phyloP scores from a whole-genome alignment of 2,329 filamentous ascomycete species.

The Fusarium sp. region DNA sequence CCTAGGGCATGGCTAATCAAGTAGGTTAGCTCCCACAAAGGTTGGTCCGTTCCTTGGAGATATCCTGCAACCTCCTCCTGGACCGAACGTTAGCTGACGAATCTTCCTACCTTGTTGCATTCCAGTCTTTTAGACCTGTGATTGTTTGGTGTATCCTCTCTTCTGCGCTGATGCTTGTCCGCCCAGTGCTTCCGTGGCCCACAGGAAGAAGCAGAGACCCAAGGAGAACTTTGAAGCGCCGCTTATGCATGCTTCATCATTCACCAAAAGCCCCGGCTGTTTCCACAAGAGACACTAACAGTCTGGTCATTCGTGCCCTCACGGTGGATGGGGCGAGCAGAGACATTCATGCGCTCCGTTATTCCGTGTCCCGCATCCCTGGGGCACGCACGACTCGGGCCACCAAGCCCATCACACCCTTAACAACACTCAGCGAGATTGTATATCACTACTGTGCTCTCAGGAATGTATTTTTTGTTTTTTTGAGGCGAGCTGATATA shows the following conservation, averaged over 20 bases:
- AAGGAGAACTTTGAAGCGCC: slow-evolving; percentile 30
- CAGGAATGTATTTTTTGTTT: slow-evolving; percentile 1
- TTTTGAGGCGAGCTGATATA: slow-evolving; percentile 35
- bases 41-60: slow-evolving; percentile 24
- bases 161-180: slow-evolving; percentile 9
- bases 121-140: slow-evolving; percentile 12
- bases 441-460: slow-evolving; percentile 17
- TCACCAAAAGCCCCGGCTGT: slow-evolving; percentile 36
- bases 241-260: slow-evolving; percentile 46
- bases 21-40: slow-evolving; percentile 9
- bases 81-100: slow-evolving; percentile 29
- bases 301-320: slow-evolving; percentile 40
- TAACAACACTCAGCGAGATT: slow-evolving; percentile 34
- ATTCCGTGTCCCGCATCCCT: slow-evolving; percentile 23
- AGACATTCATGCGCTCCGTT: slow-evolving; percentile 32
- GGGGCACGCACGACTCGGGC: slow-evolving; percentile 25
- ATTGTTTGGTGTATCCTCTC: slow-evolving; percentile 20
- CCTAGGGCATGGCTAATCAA: slow-evolving; percentile 16
- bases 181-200: slow-evolving; percentile 30
- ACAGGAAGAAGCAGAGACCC: slow-evolving; percentile 21
- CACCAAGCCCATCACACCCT: slow-evolving; percentile 20
- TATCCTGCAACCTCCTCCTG: slow-evolving; percentile 30
- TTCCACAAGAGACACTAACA: slow-evolving; percentile 31
- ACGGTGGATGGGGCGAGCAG: slow-evolving; percentile 24
- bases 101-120: slow-evolving; percentile 28